Conservation (phyloP, 768 basidiomycete species). For the Boletales sp. region DNA sequence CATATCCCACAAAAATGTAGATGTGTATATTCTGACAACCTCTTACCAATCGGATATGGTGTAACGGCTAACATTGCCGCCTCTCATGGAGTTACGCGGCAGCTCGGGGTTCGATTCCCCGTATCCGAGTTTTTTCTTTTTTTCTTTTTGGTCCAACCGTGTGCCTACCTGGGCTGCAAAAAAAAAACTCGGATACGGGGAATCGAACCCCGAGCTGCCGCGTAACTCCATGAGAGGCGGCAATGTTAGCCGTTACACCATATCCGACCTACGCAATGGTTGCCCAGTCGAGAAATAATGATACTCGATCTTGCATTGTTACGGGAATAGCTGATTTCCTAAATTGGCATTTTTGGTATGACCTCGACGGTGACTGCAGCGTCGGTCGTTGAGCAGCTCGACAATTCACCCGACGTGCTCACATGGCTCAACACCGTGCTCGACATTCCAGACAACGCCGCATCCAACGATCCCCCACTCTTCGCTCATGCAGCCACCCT, state of each 20-base stretch:
- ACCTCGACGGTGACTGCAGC: conserved; percentile 27
- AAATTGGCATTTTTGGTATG: conserved; percentile 12
- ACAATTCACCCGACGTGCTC: conserved; percentile 56
- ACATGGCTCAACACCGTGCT: conserved; percentile 74
- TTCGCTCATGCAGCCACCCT: conserved; percentile 69
- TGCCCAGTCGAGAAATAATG: no score
- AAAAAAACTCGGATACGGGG: conserved; percentile 31
- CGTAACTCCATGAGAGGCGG: conserved; percentile 48
- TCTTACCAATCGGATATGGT: conserved; percentile 44
- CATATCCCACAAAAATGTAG: no score
- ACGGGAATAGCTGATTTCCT: no score
- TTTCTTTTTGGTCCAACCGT: no score
- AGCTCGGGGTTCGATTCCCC: conserved; percentile 38
- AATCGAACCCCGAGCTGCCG: conserved; percentile 41
- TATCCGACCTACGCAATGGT: conserved; percentile 33
- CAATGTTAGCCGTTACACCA: conserved; percentile 69
- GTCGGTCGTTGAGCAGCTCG: conserved; percentile 53
- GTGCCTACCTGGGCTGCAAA: no score
- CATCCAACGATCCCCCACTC: conserved; percentile 26
- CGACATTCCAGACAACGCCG: conserved; percentile 35
- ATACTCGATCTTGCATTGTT: no score
- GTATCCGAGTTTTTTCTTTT: conserved; percentile 26
- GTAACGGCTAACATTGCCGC: conserved; percentile 68
- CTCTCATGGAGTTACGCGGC: conserved; percentile 42
- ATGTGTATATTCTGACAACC: no score